Evolutionary conservation across 176 grass and related monocot species (phyloP), one percentile per base, ranked within the genome.

Genomic region (Oryza glumipatula): DNA sequence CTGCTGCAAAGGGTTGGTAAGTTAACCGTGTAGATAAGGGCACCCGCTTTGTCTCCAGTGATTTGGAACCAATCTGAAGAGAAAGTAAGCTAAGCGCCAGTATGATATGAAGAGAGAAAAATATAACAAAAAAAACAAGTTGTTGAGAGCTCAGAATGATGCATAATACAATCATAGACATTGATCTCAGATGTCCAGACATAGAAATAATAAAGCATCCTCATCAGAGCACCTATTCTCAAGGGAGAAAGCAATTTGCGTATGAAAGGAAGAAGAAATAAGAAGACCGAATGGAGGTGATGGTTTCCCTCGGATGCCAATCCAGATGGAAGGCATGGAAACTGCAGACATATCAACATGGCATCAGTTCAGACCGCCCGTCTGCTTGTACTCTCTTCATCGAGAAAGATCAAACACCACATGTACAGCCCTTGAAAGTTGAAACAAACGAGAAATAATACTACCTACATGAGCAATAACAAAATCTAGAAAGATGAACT

Each of bases 311-410:
- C 92, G 82, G 94, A 82, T 76, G 90, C 88, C 70, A 71, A 52
- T 78, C 76, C 35, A 26, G 67, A 58, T 58, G 86, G 86, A 81
- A 83, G 82, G 71, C 88, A 81, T 48, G 30, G 30, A 85, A 74
- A 54, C 54, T 81, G 90, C 97, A 99, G 94, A 99, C 94, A 21
- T 86, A 76, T 99, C 97, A 99, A 99, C 97, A 94, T 46, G 94
- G 94, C 94, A 99, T 96, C 97, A 99, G 92, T 92, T 99, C 97
- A 88, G 96, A 99, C 96, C 96, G 96, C 94, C 96, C 94, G 96
- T 99, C 96, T 96, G 96, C 94, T 94, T 89, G 19, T 5, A 63
- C 63, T 88, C 81, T 94, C 91, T 38, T 96, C 96, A 94, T 86
- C 46, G 96, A 92, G 93, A 91, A 80, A 66, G 32, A 74, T 66